Evolutionary conservation across 805 yeast species (phyloP).

Genomic region (Yueomyces sp.): DNA sequence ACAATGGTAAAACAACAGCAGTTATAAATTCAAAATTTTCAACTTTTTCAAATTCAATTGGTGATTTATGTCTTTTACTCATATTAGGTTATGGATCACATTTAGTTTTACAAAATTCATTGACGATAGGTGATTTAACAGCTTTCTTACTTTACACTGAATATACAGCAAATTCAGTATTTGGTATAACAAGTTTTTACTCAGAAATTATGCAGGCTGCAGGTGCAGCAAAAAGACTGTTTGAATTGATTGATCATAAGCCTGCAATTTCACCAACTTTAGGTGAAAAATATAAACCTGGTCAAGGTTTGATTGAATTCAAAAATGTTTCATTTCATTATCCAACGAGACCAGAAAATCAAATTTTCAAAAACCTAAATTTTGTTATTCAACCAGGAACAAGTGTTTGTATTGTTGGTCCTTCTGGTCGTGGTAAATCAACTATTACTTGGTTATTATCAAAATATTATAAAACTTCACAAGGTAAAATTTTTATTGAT

Average conservation of each 20-base stretch:
- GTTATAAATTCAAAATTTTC: conserved; percentile 62
- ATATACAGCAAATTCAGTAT: conserved; percentile 84
- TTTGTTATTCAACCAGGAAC: conserved; percentile 42
- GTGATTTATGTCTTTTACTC: conserved; percentile 69
- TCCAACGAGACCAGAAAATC: conserved; percentile 73
- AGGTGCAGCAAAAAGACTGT: conserved; percentile 88
- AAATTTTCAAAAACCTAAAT: conserved; percentile 35
- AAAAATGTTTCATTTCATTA: conserved; percentile 59
- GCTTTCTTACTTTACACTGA: conserved; percentile 91
- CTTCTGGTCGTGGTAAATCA: conserved; percentile 87
- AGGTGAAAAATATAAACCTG: conserved; percentile 36
- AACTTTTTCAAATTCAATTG: conserved; percentile 68
- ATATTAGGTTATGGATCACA: conserved; percentile 71
- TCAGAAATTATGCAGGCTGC: conserved; percentile 96
- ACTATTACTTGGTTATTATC: conserved; percentile 52
- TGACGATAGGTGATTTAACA: conserved; percentile 82
- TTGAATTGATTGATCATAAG: conserved; percentile 69
- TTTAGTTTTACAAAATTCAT: conserved; percentile 59
- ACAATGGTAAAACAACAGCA: conserved; percentile 70
- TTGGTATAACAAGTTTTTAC: conserved; percentile 85
- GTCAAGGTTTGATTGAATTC: conserved; percentile 42
- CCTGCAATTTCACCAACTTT: conserved; percentile 55
- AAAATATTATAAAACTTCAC: conserved; percentile 37
- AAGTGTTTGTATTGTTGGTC: conserved; percentile 65
- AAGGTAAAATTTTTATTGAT: conserved; percentile 36